phyloP scores from a whole-genome alignment of 2,329 filamentous ascomycete species.

The Penicillium nordicum region DNA sequence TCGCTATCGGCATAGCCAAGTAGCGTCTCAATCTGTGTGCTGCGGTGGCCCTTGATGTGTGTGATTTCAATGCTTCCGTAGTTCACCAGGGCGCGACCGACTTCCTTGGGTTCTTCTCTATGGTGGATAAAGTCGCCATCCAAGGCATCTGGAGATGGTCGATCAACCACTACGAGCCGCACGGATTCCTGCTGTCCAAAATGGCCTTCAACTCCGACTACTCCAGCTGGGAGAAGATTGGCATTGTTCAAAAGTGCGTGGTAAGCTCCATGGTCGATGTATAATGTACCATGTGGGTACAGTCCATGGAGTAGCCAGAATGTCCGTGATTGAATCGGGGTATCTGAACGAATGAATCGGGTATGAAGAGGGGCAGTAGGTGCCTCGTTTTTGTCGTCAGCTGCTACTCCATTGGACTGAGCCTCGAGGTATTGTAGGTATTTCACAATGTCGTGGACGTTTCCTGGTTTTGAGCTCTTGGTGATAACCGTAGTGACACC shows the following conservation, averaged over 20 bases:
- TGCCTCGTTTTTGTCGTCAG: conserved; percentile 31
- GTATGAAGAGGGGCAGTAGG: conserved; percentile 72
- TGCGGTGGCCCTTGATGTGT: conserved; percentile 79
- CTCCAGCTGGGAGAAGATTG: conserved; percentile 82
- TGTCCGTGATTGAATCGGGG: conserved; percentile 85
- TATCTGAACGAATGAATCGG: conserved; percentile 78
- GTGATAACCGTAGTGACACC: conserved; percentile 97
- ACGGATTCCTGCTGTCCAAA: conserved; percentile 95
- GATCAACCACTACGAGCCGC: conserved; percentile 74
- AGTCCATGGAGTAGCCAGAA: conserved; percentile 97
- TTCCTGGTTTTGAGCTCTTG: conserved; percentile 85
- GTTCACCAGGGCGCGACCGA: conserved; percentile 86
- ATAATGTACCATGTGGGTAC: conserved; percentile 82
- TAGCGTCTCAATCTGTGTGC: conserved; percentile 72
- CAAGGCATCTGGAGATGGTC: conserved; percentile 43
- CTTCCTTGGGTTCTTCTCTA: conserved; percentile 58
- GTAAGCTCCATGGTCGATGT: conserved; percentile 88
- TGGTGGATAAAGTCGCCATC: conserved; percentile 41
- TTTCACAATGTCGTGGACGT: conserved; percentile 80
- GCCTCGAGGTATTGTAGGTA: conserved; percentile 67
- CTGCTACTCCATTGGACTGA: conserved; percentile 23
- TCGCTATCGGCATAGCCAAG: conserved; percentile 93
- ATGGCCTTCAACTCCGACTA: conserved; percentile 80
- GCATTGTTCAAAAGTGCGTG: conserved; percentile 77
- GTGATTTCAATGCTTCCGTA: conserved; percentile 83